Base-by-base conservation (phyloP, 2,329 filamentous ascomycete genomes). In the Lasiodiplodia sp. region DNA sequence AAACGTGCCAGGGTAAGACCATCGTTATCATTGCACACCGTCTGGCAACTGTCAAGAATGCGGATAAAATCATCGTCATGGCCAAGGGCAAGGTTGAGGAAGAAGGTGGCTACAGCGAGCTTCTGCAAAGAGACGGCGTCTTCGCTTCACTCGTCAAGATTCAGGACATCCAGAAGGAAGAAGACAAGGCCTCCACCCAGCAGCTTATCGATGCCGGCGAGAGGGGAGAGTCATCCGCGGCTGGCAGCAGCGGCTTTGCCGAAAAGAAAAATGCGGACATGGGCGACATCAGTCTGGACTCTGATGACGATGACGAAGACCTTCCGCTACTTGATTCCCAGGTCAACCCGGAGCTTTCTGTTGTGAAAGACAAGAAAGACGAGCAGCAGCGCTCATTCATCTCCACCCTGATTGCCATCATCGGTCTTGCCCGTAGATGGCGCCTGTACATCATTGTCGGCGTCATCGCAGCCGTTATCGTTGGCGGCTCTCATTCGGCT, bases 1-100 rank as follows among this genome's bases (percentile, higher is more conserved):
- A 75, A 23, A 81, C 83, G 83, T 53, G 75, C 72, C 31, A 87
- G 11, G 76, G 73, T 7, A 72, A 80, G 16, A 83, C 80, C 0
- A 82, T 79, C 56, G 75, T 83, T 23, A 79, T 79, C 2, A 78
- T 83, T 4, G 80, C 81, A 6, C 81, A 83, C 74, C 74, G 80
- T 1, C 71, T 82, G 34, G 75, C 74, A 8, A 82, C 80, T 1
- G 75, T 82, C 31, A 72, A 75, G 56, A 73, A 79, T 60, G 79
- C 79, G 3, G 78, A 82, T 70, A 68, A 74, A 4, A 83, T 83
- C n/a, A 81, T 79, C 65, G 81, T 83, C 4, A 71, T 83, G 63
- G 72, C 76, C 7, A 71, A 78, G 55, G 81, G 81, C 1, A 75
- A 71, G 44, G 76, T 83, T 23, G 76, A 75, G 11, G 81, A 83